Evolutionary conservation across 768 basidiomycete species (phyloP), one percentile per base, ranked within the genome.

Genomic region (Lyophyllum shimeji): DNA sequence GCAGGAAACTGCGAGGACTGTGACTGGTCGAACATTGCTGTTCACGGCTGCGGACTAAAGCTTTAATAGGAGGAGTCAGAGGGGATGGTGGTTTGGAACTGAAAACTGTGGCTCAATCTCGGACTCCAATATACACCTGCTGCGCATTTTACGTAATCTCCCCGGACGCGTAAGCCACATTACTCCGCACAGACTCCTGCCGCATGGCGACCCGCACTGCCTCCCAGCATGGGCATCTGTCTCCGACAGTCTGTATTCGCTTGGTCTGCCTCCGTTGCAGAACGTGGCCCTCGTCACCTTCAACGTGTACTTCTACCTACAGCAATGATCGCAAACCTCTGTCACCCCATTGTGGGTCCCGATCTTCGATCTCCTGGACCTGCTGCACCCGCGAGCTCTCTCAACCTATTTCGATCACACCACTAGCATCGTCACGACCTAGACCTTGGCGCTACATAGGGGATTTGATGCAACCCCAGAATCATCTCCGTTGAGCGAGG

Each of bases 111-210:
- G 29, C 33, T 46, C 29, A 49, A 53, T 51, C 46, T 21, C 40
- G 45, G 40, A 49, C 45, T 31, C 42, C 50, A 15, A 46, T 60
- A 57, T 54, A 57, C 23, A 13, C 20, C 8, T 58, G 49, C 60
- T 62, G 60, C 60, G 60, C 57, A 51, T 53, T 17, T 58, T 62
- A 59, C 17, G 58, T 62, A 62, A 62, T 31, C n/a, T 4, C 46
- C 9, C 11, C n/a, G 21, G 25, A 13, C 15, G 23, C 46, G 39
- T 55, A 53, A 39, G 23, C 43, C 13, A n/a, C 21, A 49, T 47
- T 34, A 43, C 25, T 29, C n/a, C n/a, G n/a, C n/a, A n/a, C n/a
- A n/a, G n/a, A n/a, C n/a, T n/a, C 34, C 17, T 27, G 40, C 29
- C 48, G 37, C 48, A 37, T 50, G 48, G 51, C 3, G 13, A 33